Evolutionary conservation across 1,284 basidiomycete genomes (phyloP).

Genomic region (Apiotrichum brassicae): DNA sequence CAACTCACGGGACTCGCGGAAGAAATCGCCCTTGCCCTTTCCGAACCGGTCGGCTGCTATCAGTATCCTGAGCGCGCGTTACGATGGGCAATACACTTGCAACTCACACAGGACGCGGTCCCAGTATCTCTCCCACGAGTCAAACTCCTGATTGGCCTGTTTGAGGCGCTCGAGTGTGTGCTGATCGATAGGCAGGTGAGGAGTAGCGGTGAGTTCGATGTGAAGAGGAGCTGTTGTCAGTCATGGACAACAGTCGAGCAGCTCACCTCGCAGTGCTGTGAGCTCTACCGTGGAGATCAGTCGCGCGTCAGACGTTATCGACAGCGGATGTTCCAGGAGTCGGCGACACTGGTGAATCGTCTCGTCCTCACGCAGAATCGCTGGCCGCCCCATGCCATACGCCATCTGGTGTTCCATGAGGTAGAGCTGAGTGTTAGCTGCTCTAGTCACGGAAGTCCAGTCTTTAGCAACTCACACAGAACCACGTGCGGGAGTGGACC

Average conservation of each 20-base stretch:
- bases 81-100: too few species aligned
- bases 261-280: slow-evolving; percentile 38
- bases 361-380: slow-evolving; percentile 84
- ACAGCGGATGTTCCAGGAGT: slow-evolving; percentile 76
- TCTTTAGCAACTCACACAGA: slow-evolving; percentile 51
- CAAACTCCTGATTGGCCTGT: slow-evolving; percentile 46
- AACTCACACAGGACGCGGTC: slow-evolving; percentile 38
- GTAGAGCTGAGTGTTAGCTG: slow-evolving; percentile 52
- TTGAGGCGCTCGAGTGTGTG: slow-evolving; percentile 43
- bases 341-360: slow-evolving; percentile 73
- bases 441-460: too few species aligned
- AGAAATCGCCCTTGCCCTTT: slow-evolving; percentile 42
- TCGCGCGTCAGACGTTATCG: slow-evolving; percentile 86
- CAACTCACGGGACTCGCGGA: slow-evolving; percentile 38
- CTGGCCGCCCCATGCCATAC: slow-evolving; percentile 84
- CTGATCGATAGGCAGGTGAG: slow-evolving; percentile 41
- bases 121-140: slow-evolving; percentile 48
- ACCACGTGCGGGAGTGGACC: slow-evolving; percentile 75
- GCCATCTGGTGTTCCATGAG: slow-evolving; percentile 92
- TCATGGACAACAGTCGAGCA: background rate
- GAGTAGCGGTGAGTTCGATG: slow-evolving; percentile 42
- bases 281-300: slow-evolving; percentile 72
- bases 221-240: slow-evolving; percentile 37
- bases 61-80: too few species aligned
- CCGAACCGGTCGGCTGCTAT: slow-evolving; percentile 35